Base-by-base conservation (phyloP, 2,329 filamentous ascomycete genomes). In the Alternaria alternata region DNA sequence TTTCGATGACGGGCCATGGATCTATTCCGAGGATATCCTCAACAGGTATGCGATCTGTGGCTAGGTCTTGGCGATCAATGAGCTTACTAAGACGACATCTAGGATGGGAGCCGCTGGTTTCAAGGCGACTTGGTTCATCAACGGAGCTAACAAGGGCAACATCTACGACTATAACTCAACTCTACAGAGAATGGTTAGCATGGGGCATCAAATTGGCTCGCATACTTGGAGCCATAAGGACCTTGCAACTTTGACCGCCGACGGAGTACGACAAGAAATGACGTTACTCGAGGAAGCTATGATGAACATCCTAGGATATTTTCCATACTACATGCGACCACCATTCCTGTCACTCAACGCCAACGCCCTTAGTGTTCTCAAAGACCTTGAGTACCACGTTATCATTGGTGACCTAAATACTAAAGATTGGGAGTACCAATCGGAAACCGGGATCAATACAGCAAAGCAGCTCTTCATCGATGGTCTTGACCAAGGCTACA, bases 331-430 rank as follows among this genome's bases (percentile, higher is more conserved):
- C 66, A 81, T 83, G 78, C 72, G 73, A 4, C 79, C 77, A 9
- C 79, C 79, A 6, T 80, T 79, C 56, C 74, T 81, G 53, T 72
- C 74, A 14, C 51, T 66, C 16, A 61, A 60, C 22, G 73, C 71
- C 5, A 76, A 74, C 16, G 80, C 78, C 56, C 68, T 73, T 57
- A 49, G 62, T 20, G 66, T 73, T 22, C 66, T 78, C 59, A 66
- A 75, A 11, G 69, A 65, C 22, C 65, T 87, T 53, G 81, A 82
- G 54, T 87, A 86, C 78, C 84, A 85, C 65, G 81, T 87, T 67
- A 83, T 86, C 67, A 87, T 84, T 62, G 79, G 86, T 66, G 85
- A 87, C 60, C 75, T 88, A 24, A 86, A 88, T 69, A 81, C 85
- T 0, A 82, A 84, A 47, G 86, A 88, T 73, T 88, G 86, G 81